Percentiles rank a stretch among this genome's conserved stretches.
Conservation (phyloP, 192 early-diverging fungal species). For the Pilobolus umbonatus region DNA sequence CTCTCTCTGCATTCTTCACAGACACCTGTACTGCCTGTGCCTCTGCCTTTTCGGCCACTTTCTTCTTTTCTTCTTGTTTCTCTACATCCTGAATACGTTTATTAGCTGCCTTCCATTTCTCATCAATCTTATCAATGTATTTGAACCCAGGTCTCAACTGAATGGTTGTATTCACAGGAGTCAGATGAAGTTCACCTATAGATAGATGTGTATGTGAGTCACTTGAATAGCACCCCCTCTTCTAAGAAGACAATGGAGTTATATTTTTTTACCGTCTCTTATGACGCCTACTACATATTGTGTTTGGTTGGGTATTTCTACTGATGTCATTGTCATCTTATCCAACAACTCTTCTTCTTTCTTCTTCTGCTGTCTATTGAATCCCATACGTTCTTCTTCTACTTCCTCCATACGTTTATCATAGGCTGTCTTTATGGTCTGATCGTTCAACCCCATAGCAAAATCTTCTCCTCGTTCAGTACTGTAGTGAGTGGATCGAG, state of each 20-base stretch:
- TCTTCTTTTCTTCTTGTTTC: slow-evolving; percentile 51
- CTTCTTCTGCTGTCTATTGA: slow-evolving; percentile 6
- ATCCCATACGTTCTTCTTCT: slow-evolving; percentile 34
- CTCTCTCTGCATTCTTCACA: slow-evolving; percentile 56
- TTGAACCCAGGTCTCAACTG: slow-evolving; percentile 87
- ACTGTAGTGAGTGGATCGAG: slow-evolving; percentile 69
- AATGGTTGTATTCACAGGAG: slow-evolving; percentile 63
- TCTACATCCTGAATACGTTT: slow-evolving; percentile 61
- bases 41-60: slow-evolving; percentile 27
- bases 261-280: slow-evolving; percentile 49
- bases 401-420: slow-evolving; percentile 40
- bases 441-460: slow-evolving; percentile 70
- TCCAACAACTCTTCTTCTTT: slow-evolving; percentile 62
- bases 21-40: slow-evolving; percentile 49
- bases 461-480: slow-evolving; percentile 71
- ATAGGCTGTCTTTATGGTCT: slow-evolving; percentile 58
- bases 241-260: not conserved
- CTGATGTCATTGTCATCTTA: slow-evolving; percentile 73
- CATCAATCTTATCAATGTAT: slow-evolving; percentile 87
- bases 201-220: not conserved
- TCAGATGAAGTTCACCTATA: slow-evolving; percentile 81
- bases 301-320: slow-evolving; percentile 69
- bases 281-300: slow-evolving; percentile 83
- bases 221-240: not conserved
- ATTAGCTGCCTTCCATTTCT: slow-evolving; percentile 68